phyloP scores from a whole-genome alignment of 768 basidiomycete species.

The Naganishia vishniacii region DNA sequence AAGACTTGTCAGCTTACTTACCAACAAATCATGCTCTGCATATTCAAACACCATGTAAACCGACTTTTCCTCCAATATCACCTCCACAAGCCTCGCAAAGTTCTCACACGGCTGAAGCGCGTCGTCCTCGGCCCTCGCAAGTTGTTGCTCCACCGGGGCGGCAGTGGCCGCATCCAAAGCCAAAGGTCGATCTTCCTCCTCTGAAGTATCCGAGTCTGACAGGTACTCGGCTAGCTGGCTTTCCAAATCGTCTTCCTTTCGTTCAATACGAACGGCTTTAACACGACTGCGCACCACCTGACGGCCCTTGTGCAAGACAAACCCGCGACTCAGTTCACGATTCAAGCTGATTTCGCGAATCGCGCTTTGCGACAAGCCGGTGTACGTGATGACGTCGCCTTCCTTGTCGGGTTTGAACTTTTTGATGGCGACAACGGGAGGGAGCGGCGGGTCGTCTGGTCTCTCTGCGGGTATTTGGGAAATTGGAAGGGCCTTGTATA shows the following conservation, averaged over 20 bases:
- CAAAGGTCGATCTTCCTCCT: not conserved
- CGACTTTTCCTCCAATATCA: slow-evolving; percentile 94
- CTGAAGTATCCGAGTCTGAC: not conserved
- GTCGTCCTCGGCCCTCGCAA: not conserved
- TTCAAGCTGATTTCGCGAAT: slow-evolving; percentile 79
- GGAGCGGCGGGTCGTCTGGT: slow-evolving; percentile 34
- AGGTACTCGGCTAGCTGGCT: not conserved
- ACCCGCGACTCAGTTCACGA: slow-evolving; percentile 30
- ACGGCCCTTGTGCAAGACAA: not conserved
- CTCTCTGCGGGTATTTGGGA: slow-evolving; percentile 32
- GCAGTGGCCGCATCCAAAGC: not conserved
- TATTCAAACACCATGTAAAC: slow-evolving; percentile 99
- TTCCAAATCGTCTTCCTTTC: not conserved
- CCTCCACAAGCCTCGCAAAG: slow-evolving; percentile 82
- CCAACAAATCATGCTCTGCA: slow-evolving; percentile 96
- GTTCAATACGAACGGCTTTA: not conserved
- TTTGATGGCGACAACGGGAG: slow-evolving; percentile 81
- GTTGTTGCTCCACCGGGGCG: not conserved
- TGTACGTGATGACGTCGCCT: slow-evolving; percentile 90
- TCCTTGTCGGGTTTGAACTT: slow-evolving; percentile 99
- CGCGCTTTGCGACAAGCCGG: slow-evolving; percentile 95
- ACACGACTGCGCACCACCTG: not conserved
- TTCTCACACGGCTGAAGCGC: slow-evolving; percentile 64
- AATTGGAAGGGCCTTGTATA: slow-evolving; percentile 72
- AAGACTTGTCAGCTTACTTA: slow-evolving; percentile 50